phyloP scores from a whole-genome alignment of 495 filamentous ascomycete genomes.

The Tuber magnatum region DNA sequence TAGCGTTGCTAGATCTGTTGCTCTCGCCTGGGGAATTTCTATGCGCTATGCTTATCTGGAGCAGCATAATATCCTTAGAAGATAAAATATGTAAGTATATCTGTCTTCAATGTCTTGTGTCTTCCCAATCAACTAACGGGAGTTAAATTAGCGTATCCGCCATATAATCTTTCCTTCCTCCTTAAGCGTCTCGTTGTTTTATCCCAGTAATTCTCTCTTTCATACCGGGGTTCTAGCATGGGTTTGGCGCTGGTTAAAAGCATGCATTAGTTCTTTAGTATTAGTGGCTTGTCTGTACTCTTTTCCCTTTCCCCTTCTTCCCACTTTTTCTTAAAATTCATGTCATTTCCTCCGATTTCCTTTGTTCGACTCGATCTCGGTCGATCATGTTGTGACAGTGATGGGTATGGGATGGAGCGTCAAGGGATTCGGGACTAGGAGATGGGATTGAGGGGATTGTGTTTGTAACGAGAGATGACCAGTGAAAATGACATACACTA shows the following conservation, averaged over 20 bases:
- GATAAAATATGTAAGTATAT: background rate
- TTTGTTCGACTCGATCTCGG: background rate
- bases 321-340: background rate
- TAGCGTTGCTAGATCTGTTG: slow-evolving; percentile 58
- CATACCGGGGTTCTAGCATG: slow-evolving; percentile 2
- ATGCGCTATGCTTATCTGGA: slow-evolving; percentile 53
- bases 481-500: background rate
- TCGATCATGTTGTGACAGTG: background rate
- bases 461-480: background rate
- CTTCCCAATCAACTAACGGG: background rate
- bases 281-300: background rate
- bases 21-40: slow-evolving; percentile 55
- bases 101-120: background rate
- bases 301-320: background rate
- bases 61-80: slow-evolving; percentile 5
- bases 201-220: background rate
- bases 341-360: background rate
- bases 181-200: background rate
- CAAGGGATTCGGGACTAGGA: background rate
- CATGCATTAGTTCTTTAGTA: background rate
- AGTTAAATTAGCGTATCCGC: background rate
- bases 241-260: slow-evolving; percentile 4
- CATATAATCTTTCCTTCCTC: background rate
- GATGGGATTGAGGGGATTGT: background rate
- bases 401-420: background rate